Percentiles rank a stretch among this genome's conserved stretches.
These are phyloP conservation scores for Leishmania guyanensis DNA, from an alignment of 208 protist species.

Conservation along the genomic window DNA sequence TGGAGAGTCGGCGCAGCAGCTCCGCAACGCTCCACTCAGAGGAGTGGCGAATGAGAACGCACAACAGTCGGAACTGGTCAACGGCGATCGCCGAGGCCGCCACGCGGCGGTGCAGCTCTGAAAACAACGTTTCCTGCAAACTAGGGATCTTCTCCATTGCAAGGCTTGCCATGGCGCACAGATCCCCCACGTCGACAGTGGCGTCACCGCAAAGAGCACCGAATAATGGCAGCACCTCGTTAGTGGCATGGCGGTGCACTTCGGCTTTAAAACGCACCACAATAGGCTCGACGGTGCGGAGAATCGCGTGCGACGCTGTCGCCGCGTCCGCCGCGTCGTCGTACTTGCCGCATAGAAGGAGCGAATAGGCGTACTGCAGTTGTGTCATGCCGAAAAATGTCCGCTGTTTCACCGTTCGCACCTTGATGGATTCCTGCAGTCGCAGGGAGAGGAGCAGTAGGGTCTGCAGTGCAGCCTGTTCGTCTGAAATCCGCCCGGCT, in stretches of 20 bases:
- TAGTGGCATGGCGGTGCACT: constrained; percentile 7
- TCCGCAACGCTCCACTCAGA: constrained; percentile 28
- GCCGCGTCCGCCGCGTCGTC: constrained; percentile 10
- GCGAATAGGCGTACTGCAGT: constrained; percentile 35
- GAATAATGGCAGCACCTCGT: constrained; percentile 7
- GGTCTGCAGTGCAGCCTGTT: constrained; percentile 5
- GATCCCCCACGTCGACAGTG: constrained; percentile 11
- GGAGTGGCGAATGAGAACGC: constrained; percentile 13
- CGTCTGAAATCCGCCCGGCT: not conserved
- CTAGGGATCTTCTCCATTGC: constrained; percentile 19
- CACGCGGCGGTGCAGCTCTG: constrained; percentile 11
- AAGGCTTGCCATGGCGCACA: constrained; percentile 29
- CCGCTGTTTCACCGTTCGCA: constrained; percentile 10
- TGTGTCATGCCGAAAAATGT: constrained; percentile 35
- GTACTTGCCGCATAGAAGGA: constrained; percentile 22
- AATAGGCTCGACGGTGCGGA: constrained; percentile 39
- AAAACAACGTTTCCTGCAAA: constrained; percentile 8
- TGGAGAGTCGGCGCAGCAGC: constrained; percentile 10
- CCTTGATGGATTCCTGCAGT: constrained; percentile 7
- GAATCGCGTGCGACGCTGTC: constrained; percentile 7
- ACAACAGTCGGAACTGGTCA: constrained; percentile 19
- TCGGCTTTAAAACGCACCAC: constrained; percentile 26
- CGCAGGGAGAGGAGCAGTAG: constrained; percentile 37
- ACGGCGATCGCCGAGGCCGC: not conserved
- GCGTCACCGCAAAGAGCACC: not conserved